Conservation (phyloP, 1,139 yeast species). For the Geotrichum candidum region DNA sequence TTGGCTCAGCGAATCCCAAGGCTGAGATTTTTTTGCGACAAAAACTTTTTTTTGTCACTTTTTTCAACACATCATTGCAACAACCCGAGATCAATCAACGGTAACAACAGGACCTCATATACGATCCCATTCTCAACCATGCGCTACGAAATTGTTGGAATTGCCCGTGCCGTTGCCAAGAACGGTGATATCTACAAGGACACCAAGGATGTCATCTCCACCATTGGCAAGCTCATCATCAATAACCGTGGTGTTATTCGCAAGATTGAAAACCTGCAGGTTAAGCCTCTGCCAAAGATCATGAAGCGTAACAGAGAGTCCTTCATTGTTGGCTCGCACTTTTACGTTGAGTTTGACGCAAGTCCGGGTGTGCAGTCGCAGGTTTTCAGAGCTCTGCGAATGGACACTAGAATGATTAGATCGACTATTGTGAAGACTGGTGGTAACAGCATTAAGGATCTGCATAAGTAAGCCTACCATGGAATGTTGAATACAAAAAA, state of each 20-base stretch:
- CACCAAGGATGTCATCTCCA: conserved; percentile 55
- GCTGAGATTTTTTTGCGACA: not conserved
- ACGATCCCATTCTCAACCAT: conserved; percentile 35
- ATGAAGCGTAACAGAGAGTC: conserved; percentile 81
- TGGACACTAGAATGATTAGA: conserved; percentile 86
- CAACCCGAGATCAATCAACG: not conserved
- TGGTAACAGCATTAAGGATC: conserved; percentile 37
- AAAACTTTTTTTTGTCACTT: not conserved
- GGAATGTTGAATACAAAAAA: not conserved
- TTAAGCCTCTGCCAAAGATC: conserved; percentile 70
- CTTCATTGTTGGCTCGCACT: conserved; percentile 86
- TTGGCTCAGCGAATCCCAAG: not conserved
- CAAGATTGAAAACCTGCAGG: conserved; percentile 73
- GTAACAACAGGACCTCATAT: not conserved
- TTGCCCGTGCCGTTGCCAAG: conserved; percentile 51
- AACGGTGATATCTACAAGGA: conserved; percentile 28
- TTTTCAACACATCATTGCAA: not conserved
- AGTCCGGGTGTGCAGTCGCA: conserved; percentile 83
- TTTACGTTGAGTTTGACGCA: conserved; percentile 78
- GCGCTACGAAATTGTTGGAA: conserved; percentile 88
- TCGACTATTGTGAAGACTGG: conserved; percentile 67
- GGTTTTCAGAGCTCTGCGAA: conserved; percentile 68
- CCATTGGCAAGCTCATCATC: conserved; percentile 76
- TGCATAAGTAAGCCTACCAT: conserved; percentile 14
- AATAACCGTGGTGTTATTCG: conserved; percentile 90